phyloP scores from a whole-genome alignment of 176 grass and related monocot species.

The Hsuehochloa calcarea region DNA sequence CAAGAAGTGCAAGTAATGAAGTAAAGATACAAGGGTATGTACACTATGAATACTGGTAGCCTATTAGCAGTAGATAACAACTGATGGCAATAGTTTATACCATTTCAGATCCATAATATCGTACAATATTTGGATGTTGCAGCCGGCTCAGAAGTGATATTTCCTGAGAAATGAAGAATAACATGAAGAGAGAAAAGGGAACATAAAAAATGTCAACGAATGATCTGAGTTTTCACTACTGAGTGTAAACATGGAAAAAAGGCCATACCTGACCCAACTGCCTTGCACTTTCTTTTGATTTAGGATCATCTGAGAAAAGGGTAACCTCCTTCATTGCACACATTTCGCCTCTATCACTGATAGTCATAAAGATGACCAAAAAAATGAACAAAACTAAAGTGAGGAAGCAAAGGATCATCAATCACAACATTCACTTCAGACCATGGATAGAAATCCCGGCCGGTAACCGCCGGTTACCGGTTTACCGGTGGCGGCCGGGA shows the following conservation, averaged over 20 bases:
- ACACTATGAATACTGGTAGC: neutral
- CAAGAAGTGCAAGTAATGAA: neutral
- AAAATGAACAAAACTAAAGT: slow-evolving; percentile 35
- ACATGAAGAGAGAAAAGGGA: slow-evolving; percentile 7
- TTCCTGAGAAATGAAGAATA: slow-evolving; percentile 64
- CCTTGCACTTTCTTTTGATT: slow-evolving; percentile 95
- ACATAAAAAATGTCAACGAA: slow-evolving; percentile 13
- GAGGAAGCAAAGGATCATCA: neutral
- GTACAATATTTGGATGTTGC: slow-evolving; percentile 96
- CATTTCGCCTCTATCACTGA: slow-evolving; percentile 97
- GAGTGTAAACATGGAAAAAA: slow-evolving; percentile 9
- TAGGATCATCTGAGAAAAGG: slow-evolving; percentile 95
- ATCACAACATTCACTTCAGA: slow-evolving; percentile 13
- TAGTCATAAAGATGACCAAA: slow-evolving; percentile 22
- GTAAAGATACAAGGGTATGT: neutral
- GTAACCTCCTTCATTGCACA: slow-evolving; percentile 99
- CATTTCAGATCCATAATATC: slow-evolving; percentile 94
- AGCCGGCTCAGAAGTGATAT: slow-evolving; percentile 92
- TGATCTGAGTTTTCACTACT: neutral
- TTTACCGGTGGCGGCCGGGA: no score
- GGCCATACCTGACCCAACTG: slow-evolving; percentile 77
- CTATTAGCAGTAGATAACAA: slow-evolving; percentile 26
- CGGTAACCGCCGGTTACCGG: no score
- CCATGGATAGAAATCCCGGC: no score
- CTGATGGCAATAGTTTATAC: slow-evolving; percentile 48